Evolutionary conservation across 1,139 yeast genomes (phyloP).

Genomic region (Pichia sp.): DNA sequence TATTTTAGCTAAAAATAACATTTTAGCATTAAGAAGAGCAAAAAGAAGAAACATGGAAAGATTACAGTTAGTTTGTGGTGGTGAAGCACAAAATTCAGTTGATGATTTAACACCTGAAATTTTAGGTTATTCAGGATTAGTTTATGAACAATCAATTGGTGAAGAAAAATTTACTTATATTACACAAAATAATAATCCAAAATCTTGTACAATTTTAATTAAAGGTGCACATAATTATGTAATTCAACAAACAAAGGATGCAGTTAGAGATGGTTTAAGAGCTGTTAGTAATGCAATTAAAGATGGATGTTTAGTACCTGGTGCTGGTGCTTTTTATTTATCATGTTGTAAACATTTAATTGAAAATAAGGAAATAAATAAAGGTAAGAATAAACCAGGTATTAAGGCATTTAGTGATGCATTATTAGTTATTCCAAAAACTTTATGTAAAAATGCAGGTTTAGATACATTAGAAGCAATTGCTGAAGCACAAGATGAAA

Average conservation of each 20-base stretch:
- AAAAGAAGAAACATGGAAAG: slow-evolving; percentile 99
- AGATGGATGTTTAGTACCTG: slow-evolving; percentile 84
- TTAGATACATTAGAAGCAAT: slow-evolving; percentile 87
- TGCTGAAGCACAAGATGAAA: slow-evolving; percentile 85
- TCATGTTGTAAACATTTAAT: slow-evolving; percentile 69
- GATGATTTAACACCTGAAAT: slow-evolving; percentile 82
- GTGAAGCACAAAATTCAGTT: slow-evolving; percentile 95
- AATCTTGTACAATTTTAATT: slow-evolving; percentile 84
- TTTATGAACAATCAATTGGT: slow-evolving; percentile 88
- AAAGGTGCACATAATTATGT: slow-evolving; percentile 90
- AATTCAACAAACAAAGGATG: slow-evolving; percentile 89
- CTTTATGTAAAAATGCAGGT: slow-evolving; percentile 88
- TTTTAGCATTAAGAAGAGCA: slow-evolving; percentile 93
- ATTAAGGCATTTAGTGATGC: slow-evolving; percentile 92
- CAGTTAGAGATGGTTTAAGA: slow-evolving; percentile 93
- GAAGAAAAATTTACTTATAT: slow-evolving; percentile 97
- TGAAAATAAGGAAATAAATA: slow-evolving; percentile 47
- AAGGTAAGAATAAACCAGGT: slow-evolving; percentile 88
- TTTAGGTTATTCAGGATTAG: slow-evolving; percentile 88
- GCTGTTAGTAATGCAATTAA: slow-evolving; percentile 88
- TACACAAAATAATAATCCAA: slow-evolving; percentile 87
- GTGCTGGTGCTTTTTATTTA: slow-evolving; percentile 94
- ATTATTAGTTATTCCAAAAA: slow-evolving; percentile 83
- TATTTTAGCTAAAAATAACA: slow-evolving; percentile 86
- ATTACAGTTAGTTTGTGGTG: slow-evolving; percentile 92